Evolutionary conservation across 148 eudicot genomes (phyloP).

Genomic region (Talinum fruticosum): DNA sequence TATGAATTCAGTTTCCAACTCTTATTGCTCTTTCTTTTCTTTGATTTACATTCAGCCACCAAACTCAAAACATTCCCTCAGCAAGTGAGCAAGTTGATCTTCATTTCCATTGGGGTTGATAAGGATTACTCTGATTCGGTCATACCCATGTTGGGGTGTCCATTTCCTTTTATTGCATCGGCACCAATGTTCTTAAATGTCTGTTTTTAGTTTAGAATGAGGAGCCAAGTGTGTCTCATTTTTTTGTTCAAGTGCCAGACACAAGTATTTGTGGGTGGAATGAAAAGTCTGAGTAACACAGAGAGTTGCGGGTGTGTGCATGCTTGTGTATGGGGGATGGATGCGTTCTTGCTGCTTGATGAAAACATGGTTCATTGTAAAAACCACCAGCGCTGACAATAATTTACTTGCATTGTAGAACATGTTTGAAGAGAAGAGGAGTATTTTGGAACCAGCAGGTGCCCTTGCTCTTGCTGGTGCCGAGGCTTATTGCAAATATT

Average conservation of each 20-base stretch:
- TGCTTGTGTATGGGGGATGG: too few species aligned
- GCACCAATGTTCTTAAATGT: too few species aligned
- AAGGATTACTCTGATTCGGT: background rate
- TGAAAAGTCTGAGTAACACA: background rate
- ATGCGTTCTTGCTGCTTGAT: background rate
- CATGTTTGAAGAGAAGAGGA: slow-evolving; percentile 99
- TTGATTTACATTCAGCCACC: background rate
- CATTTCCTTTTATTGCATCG: background rate
- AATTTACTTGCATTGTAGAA: slow-evolving; percentile 42
- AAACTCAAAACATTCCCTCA: background rate
- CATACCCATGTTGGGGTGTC: background rate
- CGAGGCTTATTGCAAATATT: slow-evolving; percentile 94
- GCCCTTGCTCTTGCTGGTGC: slow-evolving; percentile 99
- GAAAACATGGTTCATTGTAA: background rate
- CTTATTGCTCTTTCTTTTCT: background rate
- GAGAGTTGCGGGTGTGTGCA: background rate
- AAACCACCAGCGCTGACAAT: background rate
- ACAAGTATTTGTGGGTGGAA: too few species aligned
- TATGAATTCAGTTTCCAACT: background rate
- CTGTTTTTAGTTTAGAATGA: too few species aligned
- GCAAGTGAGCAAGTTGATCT: background rate
- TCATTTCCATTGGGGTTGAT: background rate
- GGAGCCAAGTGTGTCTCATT: too few species aligned
- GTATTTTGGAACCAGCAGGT: slow-evolving; percentile 97
- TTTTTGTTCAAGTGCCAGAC: too few species aligned